Conservation (phyloP, 352 stramenopile genomes). For the Aphanomyces astaci region DNA sequence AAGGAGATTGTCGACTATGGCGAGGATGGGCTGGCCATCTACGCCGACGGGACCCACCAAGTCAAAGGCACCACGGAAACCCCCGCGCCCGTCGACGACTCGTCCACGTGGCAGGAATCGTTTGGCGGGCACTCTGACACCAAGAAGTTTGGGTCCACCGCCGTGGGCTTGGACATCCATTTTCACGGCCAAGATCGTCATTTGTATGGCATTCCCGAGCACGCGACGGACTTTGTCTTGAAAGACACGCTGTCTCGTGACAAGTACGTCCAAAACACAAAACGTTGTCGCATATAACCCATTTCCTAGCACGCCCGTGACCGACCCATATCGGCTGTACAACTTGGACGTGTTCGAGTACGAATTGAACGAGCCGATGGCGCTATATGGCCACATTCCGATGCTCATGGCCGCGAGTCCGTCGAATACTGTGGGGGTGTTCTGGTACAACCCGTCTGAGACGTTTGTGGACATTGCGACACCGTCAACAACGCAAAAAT, state of each 20-base stretch:
- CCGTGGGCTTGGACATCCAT: slow-evolving; percentile 92
- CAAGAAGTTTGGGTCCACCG: slow-evolving; percentile 84
- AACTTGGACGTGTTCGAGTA: slow-evolving; percentile 99
- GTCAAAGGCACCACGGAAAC: slow-evolving; percentile 39
- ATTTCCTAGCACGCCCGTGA: slow-evolving; percentile 30
- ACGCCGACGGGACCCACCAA: slow-evolving; percentile 88
- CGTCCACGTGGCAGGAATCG: slow-evolving; percentile 87
- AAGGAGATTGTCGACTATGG: slow-evolving; percentile 96
- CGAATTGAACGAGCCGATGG: slow-evolving; percentile 97
- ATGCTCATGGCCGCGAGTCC: slow-evolving; percentile 59
- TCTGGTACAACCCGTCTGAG: slow-evolving; percentile 99
- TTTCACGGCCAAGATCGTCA: slow-evolving; percentile 79
- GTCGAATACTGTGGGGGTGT: slow-evolving; percentile 87
- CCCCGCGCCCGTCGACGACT: slow-evolving; percentile 16
- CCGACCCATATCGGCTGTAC: slow-evolving; percentile 98
- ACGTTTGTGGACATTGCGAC: slow-evolving; percentile 97
- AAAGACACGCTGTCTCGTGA: slow-evolving; percentile 82
- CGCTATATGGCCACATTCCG: slow-evolving; percentile 91
- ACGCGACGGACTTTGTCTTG: slow-evolving; percentile 90
- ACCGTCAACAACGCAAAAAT: slow-evolving; percentile 38
- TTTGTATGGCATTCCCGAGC: slow-evolving; percentile 97
- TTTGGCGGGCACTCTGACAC: slow-evolving; percentile 90
- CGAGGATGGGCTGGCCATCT: slow-evolving; percentile 96
- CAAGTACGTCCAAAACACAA: slow-evolving; percentile 18
- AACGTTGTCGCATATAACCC: slow-evolving; percentile 4